A percentile compares a stretch with the other conserved stretches of the same genome.
Evolutionary conservation across 2,329 filamentous ascomycete genomes (phyloP).

Genomic region (Tolypocladium endophyticum): DNA sequence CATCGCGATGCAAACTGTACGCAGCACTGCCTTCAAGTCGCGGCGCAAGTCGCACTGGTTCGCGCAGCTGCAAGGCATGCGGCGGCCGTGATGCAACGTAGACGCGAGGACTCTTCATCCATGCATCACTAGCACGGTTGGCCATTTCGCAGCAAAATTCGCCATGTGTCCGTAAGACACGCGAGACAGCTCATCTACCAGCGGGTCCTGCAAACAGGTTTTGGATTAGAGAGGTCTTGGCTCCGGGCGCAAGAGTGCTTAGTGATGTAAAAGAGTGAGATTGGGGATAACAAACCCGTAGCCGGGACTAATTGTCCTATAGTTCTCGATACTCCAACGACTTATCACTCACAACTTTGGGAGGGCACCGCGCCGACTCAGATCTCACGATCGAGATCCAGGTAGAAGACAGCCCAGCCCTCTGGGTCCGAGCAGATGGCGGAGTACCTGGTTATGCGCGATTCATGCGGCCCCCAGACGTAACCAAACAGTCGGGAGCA

Average conservation of each 20-base stretch:
- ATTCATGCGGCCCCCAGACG: neutral
- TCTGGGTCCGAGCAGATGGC: neutral
- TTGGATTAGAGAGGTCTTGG: too few relatives aligned
- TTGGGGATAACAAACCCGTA: too few relatives aligned
- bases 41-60: neutral
- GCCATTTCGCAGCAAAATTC: neutral
- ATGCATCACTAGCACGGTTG: neutral
- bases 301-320: neutral
- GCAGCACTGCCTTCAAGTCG: neutral
- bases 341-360: neutral
- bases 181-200: neutral
- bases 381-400: neutral
- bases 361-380: neutral
- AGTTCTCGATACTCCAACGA: too few relatives aligned
- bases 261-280: too few relatives aligned
- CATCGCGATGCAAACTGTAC: neutral
- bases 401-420: neutral
- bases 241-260: too few relatives aligned
- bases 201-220: neutral
- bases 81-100: neutral
- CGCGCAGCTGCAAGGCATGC: neutral
- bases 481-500: neutral
- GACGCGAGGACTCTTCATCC: neutral
- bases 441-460: neutral
- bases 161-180: neutral